Conservation (phyloP, 257 asterid genomes). For the Lycium barbarum region DNA sequence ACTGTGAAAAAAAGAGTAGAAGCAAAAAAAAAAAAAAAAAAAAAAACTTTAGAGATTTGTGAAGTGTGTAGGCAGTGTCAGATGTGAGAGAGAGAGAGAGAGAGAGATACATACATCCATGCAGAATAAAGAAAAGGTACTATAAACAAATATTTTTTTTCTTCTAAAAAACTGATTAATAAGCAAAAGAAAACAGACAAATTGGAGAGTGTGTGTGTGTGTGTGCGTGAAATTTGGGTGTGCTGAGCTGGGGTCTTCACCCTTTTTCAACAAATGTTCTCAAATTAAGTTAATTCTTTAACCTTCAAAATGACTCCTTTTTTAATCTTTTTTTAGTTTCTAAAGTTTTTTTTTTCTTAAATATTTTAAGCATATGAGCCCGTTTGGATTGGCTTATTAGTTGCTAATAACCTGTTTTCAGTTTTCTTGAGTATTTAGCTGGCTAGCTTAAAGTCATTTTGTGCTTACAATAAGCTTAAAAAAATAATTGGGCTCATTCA, state of each 20-base stretch:
- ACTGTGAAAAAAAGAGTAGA: neutral
- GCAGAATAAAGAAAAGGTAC: constrained; percentile 15
- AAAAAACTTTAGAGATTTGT: constrained; percentile 25
- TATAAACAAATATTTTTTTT: no score
- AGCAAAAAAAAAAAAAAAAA: neutral
- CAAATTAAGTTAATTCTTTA: neutral
- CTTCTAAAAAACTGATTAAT: no score
- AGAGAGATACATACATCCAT: constrained; percentile 9
- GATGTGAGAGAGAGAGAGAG: neutral
- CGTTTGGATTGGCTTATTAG: no score
- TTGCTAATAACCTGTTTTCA: no score
- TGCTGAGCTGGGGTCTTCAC: neutral
- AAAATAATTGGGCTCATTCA: no score
- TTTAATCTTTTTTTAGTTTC: neutral
- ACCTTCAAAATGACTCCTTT: neutral
- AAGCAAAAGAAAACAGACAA: neutral
- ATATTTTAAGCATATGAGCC: neutral
- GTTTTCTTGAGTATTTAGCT: no score
- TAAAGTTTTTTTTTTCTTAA: neutral
- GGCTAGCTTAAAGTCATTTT: no score
- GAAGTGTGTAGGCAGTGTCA: constrained; percentile 28
- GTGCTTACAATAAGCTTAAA: no score
- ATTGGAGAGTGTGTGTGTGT: neutral
- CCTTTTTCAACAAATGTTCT: neutral
- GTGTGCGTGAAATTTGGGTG: neutral